Evolutionary conservation across 148 eudicot species (phyloP), one percentile per base, ranked within the genome.

Genomic region (Gaultheria prostrata): DNA sequence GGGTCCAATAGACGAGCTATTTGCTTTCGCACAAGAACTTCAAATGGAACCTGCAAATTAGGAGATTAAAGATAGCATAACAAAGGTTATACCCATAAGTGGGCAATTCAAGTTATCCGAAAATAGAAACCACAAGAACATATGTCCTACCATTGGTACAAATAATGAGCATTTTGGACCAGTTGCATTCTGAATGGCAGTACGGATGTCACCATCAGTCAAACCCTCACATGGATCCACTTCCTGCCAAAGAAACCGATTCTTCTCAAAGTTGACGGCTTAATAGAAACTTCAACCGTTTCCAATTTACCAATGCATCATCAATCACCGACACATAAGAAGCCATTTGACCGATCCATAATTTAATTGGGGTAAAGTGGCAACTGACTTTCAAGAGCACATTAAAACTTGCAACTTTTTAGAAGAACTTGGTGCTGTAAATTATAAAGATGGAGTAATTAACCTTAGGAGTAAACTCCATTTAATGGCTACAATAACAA

Each of bases 181-280:
- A 82, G 99, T 93, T 82, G 99, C 97, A 92, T 97, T 97, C 89
- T 94, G 98, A 87, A 97, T 91, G 83, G 99, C 98, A 77, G 96
- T 94, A 80, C 97, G 90, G 83, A 95, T 97, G 83, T 97, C 98
- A 87, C 93, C 97, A 87, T 97, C 99, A 85, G 95, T 93, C 77
- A 97, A 87, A 85, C 91, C 97, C 80, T 97, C 98, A 89, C 97
- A 97, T 24, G 98, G 99, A 88, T 97, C 99, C 61, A 97, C 97
- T 86, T 94, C 98, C 99, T 97, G 88, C 65, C 87, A 78, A 30
- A 76, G 63, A 83, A 18, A 81, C 39, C 6, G 18, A 54, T 30
- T 30, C 72, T 50, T 53, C 43, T 51, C 18, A 81, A 82, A 76
- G 48, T 48, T 76, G 46, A 71, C 39, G 63, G 26, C 28, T n/a